Evolutionary conservation across 441 rosid species (phyloP).

Genomic region (Gossypium davidsonii): DNA sequence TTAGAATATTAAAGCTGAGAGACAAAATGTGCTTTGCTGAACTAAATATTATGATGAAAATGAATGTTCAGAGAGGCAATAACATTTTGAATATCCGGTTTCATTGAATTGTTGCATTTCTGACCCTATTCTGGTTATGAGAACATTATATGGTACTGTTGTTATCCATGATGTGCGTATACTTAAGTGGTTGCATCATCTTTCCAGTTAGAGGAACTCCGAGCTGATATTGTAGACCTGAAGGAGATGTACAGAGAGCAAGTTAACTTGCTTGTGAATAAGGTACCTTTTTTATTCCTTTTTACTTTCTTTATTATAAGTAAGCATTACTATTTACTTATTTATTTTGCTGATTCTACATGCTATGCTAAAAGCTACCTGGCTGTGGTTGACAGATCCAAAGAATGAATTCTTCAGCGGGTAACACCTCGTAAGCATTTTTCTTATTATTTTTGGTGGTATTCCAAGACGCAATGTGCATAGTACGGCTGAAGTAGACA

Average conservation of each 20-base stretch:
- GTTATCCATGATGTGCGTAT: neutral
- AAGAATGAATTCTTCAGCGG: constrained; percentile 35
- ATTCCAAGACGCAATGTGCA: constrained; percentile 9
- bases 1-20: neutral
- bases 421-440: constrained; percentile 13
- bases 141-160: neutral
- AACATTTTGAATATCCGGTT: neutral
- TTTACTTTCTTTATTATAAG: neutral
- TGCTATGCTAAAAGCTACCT: neutral
- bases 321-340: neutral
- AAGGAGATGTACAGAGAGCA: constrained; percentile 99
- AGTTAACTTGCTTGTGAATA: constrained; percentile 91
- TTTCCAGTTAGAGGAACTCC: constrained; percentile 92
- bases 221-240: constrained; percentile 87
- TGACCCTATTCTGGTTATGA: neutral
- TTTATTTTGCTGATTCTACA: neutral
- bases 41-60: constrained; percentile 2
- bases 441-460: neutral
- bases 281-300: constrained; percentile 37
- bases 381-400: constrained; percentile 38
- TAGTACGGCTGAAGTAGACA: constrained; percentile 10
- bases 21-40: neutral
- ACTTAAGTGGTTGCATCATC: constrained; percentile 1
- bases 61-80: neutral
- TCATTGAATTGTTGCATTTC: neutral